A percentile compares a stretch with the other conserved stretches of the same genome.
Evolutionary conservation across 495 filamentous ascomycete genomes (phyloP).

Genomic region (Penicillium verhagenii): DNA sequence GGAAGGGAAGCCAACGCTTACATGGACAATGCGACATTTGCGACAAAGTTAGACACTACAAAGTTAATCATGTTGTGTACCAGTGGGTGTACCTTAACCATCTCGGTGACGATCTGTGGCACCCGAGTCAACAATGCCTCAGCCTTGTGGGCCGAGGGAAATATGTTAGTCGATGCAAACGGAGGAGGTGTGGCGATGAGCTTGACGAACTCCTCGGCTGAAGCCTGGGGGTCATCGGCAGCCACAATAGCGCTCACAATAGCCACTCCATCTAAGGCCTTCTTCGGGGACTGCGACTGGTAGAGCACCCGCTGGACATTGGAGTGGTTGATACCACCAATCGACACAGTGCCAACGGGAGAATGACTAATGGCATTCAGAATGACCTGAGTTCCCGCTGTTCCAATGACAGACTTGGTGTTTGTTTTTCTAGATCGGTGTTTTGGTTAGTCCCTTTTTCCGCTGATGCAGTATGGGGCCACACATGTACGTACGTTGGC

Average conservation of each 20-base stretch:
- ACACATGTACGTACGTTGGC: slow-evolving; percentile 61
- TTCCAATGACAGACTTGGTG: slow-evolving; percentile 78
- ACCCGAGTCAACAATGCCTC: slow-evolving; percentile 42
- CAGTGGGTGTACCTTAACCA: slow-evolving; percentile 65
- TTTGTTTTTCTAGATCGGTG: slow-evolving; percentile 52
- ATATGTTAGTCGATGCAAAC: slow-evolving; percentile 35
- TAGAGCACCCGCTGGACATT: slow-evolving; percentile 74
- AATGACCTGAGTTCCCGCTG: slow-evolving; percentile 71
- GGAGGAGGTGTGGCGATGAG: slow-evolving; percentile 50
- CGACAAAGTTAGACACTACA: slow-evolving; percentile 90
- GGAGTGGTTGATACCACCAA: slow-evolving; percentile 81
- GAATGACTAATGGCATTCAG: slow-evolving; percentile 52
- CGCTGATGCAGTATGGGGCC: neutral
- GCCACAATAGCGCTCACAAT: slow-evolving; percentile 88
- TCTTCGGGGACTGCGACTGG: slow-evolving; percentile 52
- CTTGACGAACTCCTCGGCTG: slow-evolving; percentile 54
- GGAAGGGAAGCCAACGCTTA: slow-evolving; percentile 23
- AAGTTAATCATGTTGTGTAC: slow-evolving; percentile 97
- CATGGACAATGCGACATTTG: slow-evolving; percentile 81
- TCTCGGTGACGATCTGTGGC: slow-evolving; percentile 55
- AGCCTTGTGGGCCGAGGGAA: slow-evolving; percentile 31
- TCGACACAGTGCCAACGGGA: slow-evolving; percentile 65
- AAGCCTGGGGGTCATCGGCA: slow-evolving; percentile 59
- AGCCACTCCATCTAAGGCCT: slow-evolving; percentile 73
- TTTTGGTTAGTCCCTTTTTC: slow-evolving; percentile 1